Evolutionary conservation across 2,329 filamentous ascomycete genomes (phyloP).

Genomic region (Fusarium newnesense): DNA sequence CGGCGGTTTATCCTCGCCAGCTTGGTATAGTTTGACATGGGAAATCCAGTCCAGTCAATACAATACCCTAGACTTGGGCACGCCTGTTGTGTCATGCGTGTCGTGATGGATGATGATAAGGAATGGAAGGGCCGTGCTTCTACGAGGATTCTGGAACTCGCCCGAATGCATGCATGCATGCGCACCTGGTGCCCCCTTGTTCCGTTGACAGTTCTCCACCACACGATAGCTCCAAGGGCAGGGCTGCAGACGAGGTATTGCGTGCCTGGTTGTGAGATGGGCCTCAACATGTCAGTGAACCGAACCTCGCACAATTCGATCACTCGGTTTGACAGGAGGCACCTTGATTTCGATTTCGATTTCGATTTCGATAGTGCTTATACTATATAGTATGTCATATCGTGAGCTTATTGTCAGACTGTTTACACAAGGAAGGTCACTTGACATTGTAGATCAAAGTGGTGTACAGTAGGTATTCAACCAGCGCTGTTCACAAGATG

Average conservation of each 20-base stretch:
- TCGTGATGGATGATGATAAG: background rate
- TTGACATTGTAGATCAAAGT: background rate
- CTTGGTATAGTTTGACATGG: constrained; percentile 11
- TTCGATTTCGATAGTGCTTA: background rate
- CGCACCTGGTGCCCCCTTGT: background rate
- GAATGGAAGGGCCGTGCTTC: constrained; percentile 21
- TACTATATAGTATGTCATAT: background rate
- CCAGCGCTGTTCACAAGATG: background rate
- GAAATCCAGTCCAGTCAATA: constrained; percentile 19
- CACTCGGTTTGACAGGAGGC: background rate
- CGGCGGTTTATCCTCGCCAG: constrained; percentile 34
- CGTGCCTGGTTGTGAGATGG: constrained; percentile 7
- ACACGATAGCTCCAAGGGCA: constrained; percentile 21
- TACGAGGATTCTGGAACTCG: constrained; percentile 42
- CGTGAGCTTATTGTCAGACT: background rate
- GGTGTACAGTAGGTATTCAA: background rate
- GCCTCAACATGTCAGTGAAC: background rate
- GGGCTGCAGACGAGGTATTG: constrained; percentile 15
- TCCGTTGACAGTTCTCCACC: constrained; percentile 29
- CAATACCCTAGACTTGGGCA: background rate
- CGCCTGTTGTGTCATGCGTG: background rate
- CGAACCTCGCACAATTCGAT: background rate
- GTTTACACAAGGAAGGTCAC: background rate
- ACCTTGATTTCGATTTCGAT: background rate
- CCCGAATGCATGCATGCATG: constrained; percentile 2